Percentiles rank a stretch among this genome's conserved stretches.
Evolutionary conservation across 495 filamentous ascomycete genomes (phyloP).

Genomic region (Penicillium riverlandense): DNA sequence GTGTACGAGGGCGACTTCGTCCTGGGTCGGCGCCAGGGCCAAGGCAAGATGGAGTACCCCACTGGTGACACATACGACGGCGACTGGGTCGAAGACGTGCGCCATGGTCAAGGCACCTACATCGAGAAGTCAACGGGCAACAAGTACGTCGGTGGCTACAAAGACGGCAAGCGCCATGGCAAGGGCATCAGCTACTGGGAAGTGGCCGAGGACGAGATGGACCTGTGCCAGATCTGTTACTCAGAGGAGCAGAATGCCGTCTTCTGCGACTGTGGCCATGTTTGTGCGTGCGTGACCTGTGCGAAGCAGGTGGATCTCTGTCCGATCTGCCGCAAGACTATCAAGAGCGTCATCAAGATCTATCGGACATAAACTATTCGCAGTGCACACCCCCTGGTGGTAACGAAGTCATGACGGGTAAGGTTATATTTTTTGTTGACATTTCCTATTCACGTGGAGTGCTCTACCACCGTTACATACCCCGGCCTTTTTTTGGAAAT

Average conservation of each 20-base stretch:
- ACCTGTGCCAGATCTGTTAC: slow-evolving; percentile 59
- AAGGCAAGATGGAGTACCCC: slow-evolving; percentile 51
- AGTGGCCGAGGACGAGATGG: slow-evolving; percentile 55
- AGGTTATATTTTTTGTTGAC: neutral
- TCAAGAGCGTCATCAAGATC: slow-evolving; percentile 52
- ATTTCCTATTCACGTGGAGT: no score
- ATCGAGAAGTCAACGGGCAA: slow-evolving; percentile 54
- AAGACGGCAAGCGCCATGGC: slow-evolving; percentile 53
- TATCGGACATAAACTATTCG: slow-evolving; percentile 33
- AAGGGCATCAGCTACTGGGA: slow-evolving; percentile 58
- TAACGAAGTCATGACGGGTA: no score
- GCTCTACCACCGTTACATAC: no score
- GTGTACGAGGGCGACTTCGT: slow-evolving; percentile 50
- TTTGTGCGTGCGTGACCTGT: slow-evolving; percentile 56
- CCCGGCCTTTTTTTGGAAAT: no score
- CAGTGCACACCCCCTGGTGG: neutral
- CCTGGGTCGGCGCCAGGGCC: slow-evolving; percentile 45
- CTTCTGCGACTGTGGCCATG: slow-evolving; percentile 62
- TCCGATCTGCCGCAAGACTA: slow-evolving; percentile 56
- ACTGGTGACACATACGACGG: slow-evolving; percentile 59
- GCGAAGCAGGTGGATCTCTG: slow-evolving; percentile 56
- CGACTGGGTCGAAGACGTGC: slow-evolving; percentile 47
- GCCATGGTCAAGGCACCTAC: slow-evolving; percentile 53
- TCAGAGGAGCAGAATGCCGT: slow-evolving; percentile 54
- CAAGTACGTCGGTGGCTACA: slow-evolving; percentile 57